Conservation (phyloP, 768 basidiomycete species). For the Podaxis sp. region DNA sequence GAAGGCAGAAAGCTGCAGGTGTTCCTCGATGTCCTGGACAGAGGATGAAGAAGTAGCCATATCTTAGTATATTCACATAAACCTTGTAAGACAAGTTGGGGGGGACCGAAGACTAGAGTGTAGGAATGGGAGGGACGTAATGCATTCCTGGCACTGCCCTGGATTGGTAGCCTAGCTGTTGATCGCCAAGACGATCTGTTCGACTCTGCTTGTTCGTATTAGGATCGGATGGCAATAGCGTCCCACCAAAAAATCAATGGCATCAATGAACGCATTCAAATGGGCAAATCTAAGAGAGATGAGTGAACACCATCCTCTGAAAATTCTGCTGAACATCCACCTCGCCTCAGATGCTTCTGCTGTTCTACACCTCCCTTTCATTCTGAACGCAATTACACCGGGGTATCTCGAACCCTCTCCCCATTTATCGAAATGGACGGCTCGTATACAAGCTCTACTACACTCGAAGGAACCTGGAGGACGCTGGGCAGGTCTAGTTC, state of each 20-base stretch:
- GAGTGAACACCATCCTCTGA: conserved; percentile 53
- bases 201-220: conserved; percentile 9
- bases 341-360: conserved; percentile 68
- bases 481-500: conserved; percentile 77
- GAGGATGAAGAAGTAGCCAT: conserved; percentile 16
- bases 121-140: background rate
- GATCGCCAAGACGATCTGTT: conserved; percentile 19
- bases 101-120: background rate
- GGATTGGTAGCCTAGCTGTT: background rate
- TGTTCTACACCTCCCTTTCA: conserved; percentile 54
- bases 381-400: conserved; percentile 52
- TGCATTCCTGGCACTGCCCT: background rate
- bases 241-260: conserved; percentile 8
- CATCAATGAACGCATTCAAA: background rate
- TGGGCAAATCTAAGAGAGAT: conserved; percentile 24
- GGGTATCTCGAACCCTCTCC: conserved; percentile 58
- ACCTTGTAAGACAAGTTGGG: background rate
- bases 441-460: conserved; percentile 70
- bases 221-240: background rate
- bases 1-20: conserved; percentile 52
- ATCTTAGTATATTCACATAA: background rate
- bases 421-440: conserved; percentile 72
- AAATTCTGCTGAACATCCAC: conserved; percentile 65
- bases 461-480: conserved; percentile 76
- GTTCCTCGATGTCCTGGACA: conserved; percentile 39